Evolutionary conservation across 441 rosid species (phyloP).

Genomic region (Isatis lusitanica): DNA sequence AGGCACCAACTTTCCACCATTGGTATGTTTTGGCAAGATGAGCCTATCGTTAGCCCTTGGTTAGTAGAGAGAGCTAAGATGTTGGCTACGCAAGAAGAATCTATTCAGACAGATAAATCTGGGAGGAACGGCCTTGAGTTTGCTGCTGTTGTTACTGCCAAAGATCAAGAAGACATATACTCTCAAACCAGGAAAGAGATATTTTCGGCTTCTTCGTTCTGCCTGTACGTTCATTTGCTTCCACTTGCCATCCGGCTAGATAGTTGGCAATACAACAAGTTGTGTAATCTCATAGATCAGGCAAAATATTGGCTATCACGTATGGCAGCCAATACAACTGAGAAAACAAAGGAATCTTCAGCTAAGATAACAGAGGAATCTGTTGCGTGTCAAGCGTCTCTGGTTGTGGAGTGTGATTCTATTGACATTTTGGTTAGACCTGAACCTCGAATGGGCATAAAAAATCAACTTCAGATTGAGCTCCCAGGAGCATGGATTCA

Average conservation of each 20-base stretch:
- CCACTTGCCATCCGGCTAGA: slow-evolving; percentile 50
- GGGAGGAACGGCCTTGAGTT: slow-evolving; percentile 66
- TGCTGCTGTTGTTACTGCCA: slow-evolving; percentile 62
- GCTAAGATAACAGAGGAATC: slow-evolving; percentile 35
- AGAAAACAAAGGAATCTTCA: slow-evolving; percentile 35
- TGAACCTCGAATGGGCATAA: slow-evolving; percentile 48
- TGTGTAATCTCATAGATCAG: slow-evolving; percentile 57
- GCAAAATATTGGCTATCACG: slow-evolving; percentile 48
- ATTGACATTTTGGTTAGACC: slow-evolving; percentile 72
- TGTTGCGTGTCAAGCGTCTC: slow-evolving; percentile 56
- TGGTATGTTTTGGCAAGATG: slow-evolving; percentile 85
- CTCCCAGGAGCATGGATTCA: slow-evolving; percentile 90
- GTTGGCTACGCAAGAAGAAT: slow-evolving; percentile 65
- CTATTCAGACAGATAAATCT: slow-evolving; percentile 47
- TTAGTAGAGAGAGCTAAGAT: slow-evolving; percentile 77
- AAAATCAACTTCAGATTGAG: slow-evolving; percentile 70
- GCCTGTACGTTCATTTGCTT: slow-evolving; percentile 60
- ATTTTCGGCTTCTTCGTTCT: slow-evolving; percentile 61
- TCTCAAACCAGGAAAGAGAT: slow-evolving; percentile 66
- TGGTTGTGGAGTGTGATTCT: slow-evolving; percentile 77
- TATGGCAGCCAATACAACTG: slow-evolving; percentile 35
- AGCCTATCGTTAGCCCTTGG: slow-evolving; percentile 65
- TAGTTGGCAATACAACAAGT: slow-evolving; percentile 49
- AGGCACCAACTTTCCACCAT: slow-evolving; percentile 54
- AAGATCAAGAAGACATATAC: slow-evolving; percentile 56